These are phyloP conservation scores for Rosa chinensis DNA, from an alignment of 306 rosid species.

Conservation along the genomic window DNA sequence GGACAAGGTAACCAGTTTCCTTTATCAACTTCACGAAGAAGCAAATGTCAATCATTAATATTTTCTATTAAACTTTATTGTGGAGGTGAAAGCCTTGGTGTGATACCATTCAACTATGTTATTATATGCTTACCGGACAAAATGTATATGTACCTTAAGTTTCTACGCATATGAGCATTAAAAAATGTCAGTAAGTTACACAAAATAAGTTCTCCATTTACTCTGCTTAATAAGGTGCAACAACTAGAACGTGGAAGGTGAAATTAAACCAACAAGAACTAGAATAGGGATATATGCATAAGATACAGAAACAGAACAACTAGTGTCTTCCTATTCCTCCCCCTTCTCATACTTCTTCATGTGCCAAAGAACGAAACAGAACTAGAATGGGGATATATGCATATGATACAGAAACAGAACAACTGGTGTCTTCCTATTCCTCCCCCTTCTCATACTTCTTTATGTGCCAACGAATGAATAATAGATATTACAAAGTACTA, in stretches of 20 bases:
- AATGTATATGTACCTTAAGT: background rate
- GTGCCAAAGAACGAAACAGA: too few species aligned
- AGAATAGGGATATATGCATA: background rate
- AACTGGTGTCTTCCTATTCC: too few species aligned
- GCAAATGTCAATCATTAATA: background rate
- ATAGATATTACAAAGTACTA: background rate
- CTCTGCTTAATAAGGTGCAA: background rate
- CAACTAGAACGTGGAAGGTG: background rate
- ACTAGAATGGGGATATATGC: too few species aligned
- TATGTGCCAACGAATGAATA: background rate
- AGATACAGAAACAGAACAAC: background rate
- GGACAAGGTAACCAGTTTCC: conserved; percentile 20
- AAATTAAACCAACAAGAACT: background rate
- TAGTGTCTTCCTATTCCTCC: background rate
- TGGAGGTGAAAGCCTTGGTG: background rate
- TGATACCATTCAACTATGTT: conserved; percentile 1
- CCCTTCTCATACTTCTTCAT: too few species aligned
- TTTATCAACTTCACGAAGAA: conserved; percentile 14
- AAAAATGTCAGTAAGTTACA: background rate
- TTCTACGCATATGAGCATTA: background rate
- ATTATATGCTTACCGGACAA: background rate
- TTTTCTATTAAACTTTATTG: background rate
- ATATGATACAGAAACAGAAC: too few species aligned
- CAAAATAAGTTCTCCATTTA: background rate
- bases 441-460: too few species aligned